Base-by-base conservation (phyloP, 371 early-diverging fungal species). In the Actinomucor elegans region DNA sequence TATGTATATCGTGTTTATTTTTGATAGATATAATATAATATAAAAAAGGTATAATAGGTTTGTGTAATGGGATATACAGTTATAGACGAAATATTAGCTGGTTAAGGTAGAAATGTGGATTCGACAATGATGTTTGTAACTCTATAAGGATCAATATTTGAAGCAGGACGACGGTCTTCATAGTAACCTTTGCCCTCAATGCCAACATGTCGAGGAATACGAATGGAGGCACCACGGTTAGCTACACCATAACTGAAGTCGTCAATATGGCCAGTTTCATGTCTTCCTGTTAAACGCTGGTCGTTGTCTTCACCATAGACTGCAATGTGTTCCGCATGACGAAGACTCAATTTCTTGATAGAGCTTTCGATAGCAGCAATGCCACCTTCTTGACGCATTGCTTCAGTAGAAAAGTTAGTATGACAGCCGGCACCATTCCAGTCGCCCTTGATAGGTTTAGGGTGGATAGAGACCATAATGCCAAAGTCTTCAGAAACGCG, bases 241-340 rank as follows among this genome's bases (percentile, higher is more conserved):
- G 74, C 80, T 6, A 77, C 64, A 21, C 80, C 80, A 50, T 57
- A 74, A 0, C 68, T 67, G 53, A 80, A 80, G 2, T 67, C 68
- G 24, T 55, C 51, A 37, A 80, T 80, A 52, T 78, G 73, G 41
- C 78, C 80, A 20, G 80, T 80, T 45, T 79, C 80, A 40, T 79
- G 73, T 43, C 52, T 43, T 36, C 80, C 80, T 14, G 77, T 79
- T 26, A 79, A 56, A 23, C 80, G 62, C 23, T 72, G 61, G 24
- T 79, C 70, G 48, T 79, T 79, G 51, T 77, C 77, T 57, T 62
- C 61, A 21, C 80, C 80, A 57, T 80, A 80, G 14, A 77, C 77
- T 36, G 69, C 63, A 34, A 80, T 75, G 58, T 80, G 80, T 29
- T 69, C 77, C 8, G 48, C 29, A 56, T 80, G 80, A 12, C 57